phyloP scores from a whole-genome alignment of 352 stramenopile species.

The Pythium volutum region DNA sequence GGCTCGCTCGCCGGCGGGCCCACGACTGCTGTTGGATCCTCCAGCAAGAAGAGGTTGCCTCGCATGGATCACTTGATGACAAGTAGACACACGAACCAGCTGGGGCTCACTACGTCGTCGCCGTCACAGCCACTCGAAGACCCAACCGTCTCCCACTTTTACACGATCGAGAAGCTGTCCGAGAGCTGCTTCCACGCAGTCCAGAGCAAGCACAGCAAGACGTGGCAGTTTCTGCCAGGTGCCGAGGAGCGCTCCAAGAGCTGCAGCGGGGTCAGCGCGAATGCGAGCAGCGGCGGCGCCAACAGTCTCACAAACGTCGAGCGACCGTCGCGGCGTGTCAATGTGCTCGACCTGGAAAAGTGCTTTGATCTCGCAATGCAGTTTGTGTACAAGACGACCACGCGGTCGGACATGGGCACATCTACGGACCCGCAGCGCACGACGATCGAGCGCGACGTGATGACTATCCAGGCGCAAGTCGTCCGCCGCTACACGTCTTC shows the following conservation, averaged over 20 bases:
- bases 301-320: constrained; percentile 56
- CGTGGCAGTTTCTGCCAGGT: constrained; percentile 67
- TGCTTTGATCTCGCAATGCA: constrained; percentile 70
- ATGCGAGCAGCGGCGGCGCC: constrained; percentile 28
- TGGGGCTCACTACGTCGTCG: constrained; percentile 3
- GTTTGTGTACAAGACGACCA: constrained; percentile 46
- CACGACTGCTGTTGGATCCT: not conserved
- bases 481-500: constrained; percentile 18
- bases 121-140: constrained; percentile 17
- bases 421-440: constrained; percentile 43
- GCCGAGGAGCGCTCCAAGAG: constrained; percentile 57
- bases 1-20: constrained; percentile 15
- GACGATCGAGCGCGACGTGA: constrained; percentile 66
- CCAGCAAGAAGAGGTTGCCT: constrained; percentile 32
- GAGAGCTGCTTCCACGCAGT: constrained; percentile 69
- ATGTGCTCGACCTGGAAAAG: constrained; percentile 65
- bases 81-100: not conserved
- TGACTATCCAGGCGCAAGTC: constrained; percentile 51
- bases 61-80: constrained; percentile 28
- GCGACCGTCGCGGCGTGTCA: constrained; percentile 53
- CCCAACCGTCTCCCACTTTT: constrained; percentile 59
- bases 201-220: constrained; percentile 62
- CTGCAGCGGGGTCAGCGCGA: constrained; percentile 33
- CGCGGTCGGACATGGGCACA: constrained; percentile 31
- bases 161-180: constrained; percentile 71